Percentiles rank a stretch among this genome's conserved stretches.
phyloP scores from a whole-genome alignment of 306 rosid genomes.

The Cotoneaster glaucophyllus region DNA sequence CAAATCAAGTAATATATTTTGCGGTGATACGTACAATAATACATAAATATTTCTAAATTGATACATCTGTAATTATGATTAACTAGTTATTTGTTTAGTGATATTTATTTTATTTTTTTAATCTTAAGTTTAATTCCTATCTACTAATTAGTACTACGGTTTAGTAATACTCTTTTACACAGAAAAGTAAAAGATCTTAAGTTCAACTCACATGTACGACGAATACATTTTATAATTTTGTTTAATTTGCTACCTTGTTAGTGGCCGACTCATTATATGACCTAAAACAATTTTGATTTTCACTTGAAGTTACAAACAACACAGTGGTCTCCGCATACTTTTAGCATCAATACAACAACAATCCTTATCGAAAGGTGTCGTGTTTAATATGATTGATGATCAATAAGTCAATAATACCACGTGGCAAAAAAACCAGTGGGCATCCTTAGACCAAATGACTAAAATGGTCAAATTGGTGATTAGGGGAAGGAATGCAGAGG shows the following conservation, averaged over 20 bases:
- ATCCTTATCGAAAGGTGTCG: neutral
- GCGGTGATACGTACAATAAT: too few relatives aligned
- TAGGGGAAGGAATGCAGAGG: slow-evolving; percentile 12
- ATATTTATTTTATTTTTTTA: too few relatives aligned
- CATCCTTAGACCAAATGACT: slow-evolving; percentile 9
- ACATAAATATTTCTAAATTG: too few relatives aligned
- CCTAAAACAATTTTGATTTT: too few relatives aligned
- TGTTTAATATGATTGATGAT: neutral
- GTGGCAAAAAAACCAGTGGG: slow-evolving; percentile 16
- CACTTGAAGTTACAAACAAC: too few relatives aligned
- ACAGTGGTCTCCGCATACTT: neutral
- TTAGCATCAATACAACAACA: neutral
- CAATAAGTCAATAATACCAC: neutral
- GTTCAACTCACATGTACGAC: fast-evolving
- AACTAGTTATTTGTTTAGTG: too few relatives aligned
- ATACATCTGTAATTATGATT: neutral
- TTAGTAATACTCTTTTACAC: fast-evolving
- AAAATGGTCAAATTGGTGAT: slow-evolving; percentile 26
- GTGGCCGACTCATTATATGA: too few relatives aligned
- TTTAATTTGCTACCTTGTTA: too few relatives aligned
- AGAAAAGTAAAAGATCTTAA: fast-evolving
- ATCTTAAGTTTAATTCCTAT: too few relatives aligned
- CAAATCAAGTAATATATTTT: too few relatives aligned
- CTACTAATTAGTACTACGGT: fast-evolving
- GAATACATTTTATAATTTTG: too few relatives aligned